A percentile compares a stretch with the other conserved stretches of the same genome.
Evolutionary conservation across 139 green algal genomes (phyloP).

Genomic region (Asterochloris erici): DNA sequence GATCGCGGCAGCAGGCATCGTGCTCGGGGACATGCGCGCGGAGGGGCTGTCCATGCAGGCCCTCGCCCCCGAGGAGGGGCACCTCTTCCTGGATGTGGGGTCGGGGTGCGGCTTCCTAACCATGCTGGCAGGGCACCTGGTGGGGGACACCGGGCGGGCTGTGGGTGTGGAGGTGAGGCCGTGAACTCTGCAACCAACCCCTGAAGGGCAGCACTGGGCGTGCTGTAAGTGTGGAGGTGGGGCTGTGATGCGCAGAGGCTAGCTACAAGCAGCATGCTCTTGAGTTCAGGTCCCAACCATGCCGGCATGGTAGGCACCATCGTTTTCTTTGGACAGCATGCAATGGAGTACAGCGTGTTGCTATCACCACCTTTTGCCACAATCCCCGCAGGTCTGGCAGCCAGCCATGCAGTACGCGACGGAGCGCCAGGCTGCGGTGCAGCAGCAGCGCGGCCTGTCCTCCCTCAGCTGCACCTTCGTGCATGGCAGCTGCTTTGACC

Average conservation of each 20-base stretch:
- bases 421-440: neutral
- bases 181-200: neutral
- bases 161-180: constrained; percentile 26
- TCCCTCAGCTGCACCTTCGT: constrained; percentile 10
- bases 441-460: constrained; percentile 3
- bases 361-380: neutral
- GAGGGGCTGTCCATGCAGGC: constrained; percentile 19
- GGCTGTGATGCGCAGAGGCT: no score
- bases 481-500: constrained; percentile 12
- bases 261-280: no score
- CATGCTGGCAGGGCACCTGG: constrained; percentile 25
- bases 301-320: neutral
- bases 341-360: neutral
- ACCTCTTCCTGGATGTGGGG: constrained; percentile 29
- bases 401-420: constrained; percentile 11
- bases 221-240: no score
- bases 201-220: neutral
- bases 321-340: neutral
- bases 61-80: constrained; percentile 18
- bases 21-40: constrained; percentile 1
- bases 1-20: neutral
- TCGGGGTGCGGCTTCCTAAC: constrained; percentile 30
- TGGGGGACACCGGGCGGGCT: constrained; percentile 14
- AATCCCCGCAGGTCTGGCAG: constrained; percentile 4
- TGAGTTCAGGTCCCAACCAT: neutral